These are phyloP conservation scores for Pichia terricola DNA, from an alignment of 1,139 yeast genomes.

Conservation along the genomic window DNA sequence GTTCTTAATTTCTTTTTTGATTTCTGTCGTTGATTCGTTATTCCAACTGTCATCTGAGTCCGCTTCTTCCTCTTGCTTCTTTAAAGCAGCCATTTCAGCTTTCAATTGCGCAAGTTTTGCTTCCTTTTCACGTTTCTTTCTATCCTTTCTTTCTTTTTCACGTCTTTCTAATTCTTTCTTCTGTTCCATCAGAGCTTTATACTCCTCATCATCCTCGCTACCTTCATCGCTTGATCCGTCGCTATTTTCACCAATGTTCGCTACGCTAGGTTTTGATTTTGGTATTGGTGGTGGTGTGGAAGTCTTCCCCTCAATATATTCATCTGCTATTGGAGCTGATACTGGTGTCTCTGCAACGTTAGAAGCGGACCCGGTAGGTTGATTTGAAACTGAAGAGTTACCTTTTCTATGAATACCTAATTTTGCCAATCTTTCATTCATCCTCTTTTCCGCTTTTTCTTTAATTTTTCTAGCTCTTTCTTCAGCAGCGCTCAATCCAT, in stretches of 20 bases:
- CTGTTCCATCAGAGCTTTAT: slow-evolving; percentile 26
- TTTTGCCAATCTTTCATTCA: slow-evolving; percentile 83
- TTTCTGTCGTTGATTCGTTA: slow-evolving; percentile 5
- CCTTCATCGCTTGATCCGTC: slow-evolving; percentile 24
- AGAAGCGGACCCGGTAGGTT: slow-evolving; percentile 4
- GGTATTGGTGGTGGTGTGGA: slow-evolving; percentile 11
- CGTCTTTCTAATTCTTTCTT: slow-evolving; percentile 35
- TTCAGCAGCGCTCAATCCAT: slow-evolving; percentile 27
- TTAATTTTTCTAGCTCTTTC: slow-evolving; percentile 79
- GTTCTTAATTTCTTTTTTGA: no score
- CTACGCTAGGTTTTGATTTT: slow-evolving; percentile 6
- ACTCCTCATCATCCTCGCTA: slow-evolving; percentile 27
- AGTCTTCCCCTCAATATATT: not conserved
- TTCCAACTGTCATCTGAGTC: slow-evolving; percentile 16
- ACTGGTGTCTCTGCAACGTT: slow-evolving; percentile 1
- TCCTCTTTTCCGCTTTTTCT: slow-evolving; percentile 83
- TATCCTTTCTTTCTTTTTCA: slow-evolving; percentile 38
- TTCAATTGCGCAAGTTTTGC: slow-evolving; percentile 50
- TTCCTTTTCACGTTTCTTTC: slow-evolving; percentile 44
- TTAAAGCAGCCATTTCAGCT: slow-evolving; percentile 56
- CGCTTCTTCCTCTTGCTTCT: slow-evolving; percentile 26
- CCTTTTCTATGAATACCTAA: slow-evolving; percentile 53
- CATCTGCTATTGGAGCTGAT: not conserved
- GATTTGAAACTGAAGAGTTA: not conserved
- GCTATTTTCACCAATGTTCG: slow-evolving; percentile 6